A percentile compares a stretch with the other conserved stretches of the same genome.
Evolutionary conservation across 1,139 yeast species (phyloP).

Genomic region (Protomyces macrosporus): DNA sequence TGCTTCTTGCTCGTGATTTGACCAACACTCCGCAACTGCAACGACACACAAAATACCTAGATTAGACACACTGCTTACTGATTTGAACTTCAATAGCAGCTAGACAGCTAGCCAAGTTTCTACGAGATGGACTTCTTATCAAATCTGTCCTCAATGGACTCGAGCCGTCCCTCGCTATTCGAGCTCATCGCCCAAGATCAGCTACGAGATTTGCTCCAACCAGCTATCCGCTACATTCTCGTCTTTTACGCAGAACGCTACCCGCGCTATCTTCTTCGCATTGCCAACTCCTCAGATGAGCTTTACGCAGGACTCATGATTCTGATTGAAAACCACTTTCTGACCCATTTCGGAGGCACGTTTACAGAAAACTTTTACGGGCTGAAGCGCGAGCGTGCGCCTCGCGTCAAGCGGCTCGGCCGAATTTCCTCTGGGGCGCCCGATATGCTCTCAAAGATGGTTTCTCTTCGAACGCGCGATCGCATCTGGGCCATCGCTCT

Average conservation of each 20-base stretch:
- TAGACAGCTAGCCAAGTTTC: too few relatives aligned
- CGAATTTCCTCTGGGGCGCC: conserved; percentile 41
- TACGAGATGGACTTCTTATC: conserved; percentile 67
- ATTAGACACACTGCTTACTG: too few relatives aligned
- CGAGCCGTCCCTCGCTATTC: conserved; percentile 73
- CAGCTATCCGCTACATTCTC: conserved; percentile 72
- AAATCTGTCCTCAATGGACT: conserved; percentile 74
- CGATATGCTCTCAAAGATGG: conserved; percentile 50
- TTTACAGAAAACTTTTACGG: conserved; percentile 94
- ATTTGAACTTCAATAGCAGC: too few relatives aligned
- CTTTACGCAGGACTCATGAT: conserved; percentile 59
- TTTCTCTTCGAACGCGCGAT: conserved; percentile 55
- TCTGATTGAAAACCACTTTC: conserved; percentile 65
- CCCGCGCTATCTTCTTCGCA: conserved; percentile 60
- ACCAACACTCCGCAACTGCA: too few relatives aligned
- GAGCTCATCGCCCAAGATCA: conserved; percentile 79
- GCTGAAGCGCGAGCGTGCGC: conserved; percentile 53
- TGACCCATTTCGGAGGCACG: conserved; percentile 72
- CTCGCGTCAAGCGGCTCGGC: conserved; percentile 32
- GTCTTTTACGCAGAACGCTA: conserved; percentile 76
- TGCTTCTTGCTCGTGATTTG: too few relatives aligned
- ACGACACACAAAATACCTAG: too few relatives aligned
- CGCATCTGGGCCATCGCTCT: conserved; percentile 56
- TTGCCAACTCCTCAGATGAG: conserved; percentile 74
- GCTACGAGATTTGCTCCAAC: conserved; percentile 69